These are phyloP conservation scores for Populus pruinosa DNA, from an alignment of 345 rosid species.

Conservation along the genomic window DNA sequence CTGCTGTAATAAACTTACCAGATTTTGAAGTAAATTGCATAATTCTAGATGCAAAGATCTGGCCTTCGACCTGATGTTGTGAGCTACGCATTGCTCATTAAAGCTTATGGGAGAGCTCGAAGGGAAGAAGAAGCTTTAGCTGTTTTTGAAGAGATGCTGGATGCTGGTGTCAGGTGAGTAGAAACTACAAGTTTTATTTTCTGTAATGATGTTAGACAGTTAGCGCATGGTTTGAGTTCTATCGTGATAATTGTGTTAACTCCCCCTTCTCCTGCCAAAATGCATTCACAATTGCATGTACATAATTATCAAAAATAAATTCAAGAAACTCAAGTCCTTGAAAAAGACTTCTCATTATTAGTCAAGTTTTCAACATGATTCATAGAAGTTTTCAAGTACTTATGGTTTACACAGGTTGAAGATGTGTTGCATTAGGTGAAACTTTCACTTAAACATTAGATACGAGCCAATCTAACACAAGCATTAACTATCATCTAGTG, in stretches of 20 bases:
- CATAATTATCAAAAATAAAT: too few species aligned
- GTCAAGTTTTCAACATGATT: not conserved
- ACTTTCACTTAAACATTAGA: not conserved
- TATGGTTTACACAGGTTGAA: not conserved
- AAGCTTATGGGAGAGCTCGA: slow-evolving; percentile 92
- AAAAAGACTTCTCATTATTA: not conserved
- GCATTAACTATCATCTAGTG: not conserved
- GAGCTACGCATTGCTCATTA: slow-evolving; percentile 86
- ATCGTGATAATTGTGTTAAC: too few species aligned
- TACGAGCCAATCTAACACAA: not conserved
- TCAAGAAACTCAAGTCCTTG: too few species aligned
- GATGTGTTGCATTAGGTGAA: not conserved
- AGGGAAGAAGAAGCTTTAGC: slow-evolving; percentile 96
- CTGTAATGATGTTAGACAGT: not conserved
- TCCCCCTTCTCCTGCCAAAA: too few species aligned
- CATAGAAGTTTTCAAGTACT: not conserved
- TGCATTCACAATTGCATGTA: too few species aligned
- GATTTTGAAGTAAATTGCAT: slow-evolving; percentile 15
- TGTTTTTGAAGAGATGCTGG: slow-evolving; percentile 97
- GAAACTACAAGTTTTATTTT: not conserved
- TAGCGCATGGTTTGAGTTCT: not conserved
- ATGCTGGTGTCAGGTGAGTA: slow-evolving; percentile 85
- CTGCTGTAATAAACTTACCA: slow-evolving; percentile 4
- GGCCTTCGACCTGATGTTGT: slow-evolving; percentile 80
- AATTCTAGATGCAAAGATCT: slow-evolving; percentile 89